A percentile compares a stretch with the other conserved stretches of the same genome.
Evolutionary conservation across 2,329 filamentous ascomycete species (phyloP).

Genomic region (Ustilaginoidea virens): DNA sequence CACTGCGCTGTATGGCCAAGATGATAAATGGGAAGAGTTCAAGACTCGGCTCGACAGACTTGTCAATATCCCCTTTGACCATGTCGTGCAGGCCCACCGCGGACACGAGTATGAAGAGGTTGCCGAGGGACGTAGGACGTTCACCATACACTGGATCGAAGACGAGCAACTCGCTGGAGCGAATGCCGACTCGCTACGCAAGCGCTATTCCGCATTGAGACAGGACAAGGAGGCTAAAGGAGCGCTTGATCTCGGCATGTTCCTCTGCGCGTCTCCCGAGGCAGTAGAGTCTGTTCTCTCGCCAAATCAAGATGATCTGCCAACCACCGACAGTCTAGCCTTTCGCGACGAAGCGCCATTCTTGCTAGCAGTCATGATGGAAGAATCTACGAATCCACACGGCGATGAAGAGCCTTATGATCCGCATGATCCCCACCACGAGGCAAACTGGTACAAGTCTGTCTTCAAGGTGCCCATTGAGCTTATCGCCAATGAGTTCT

Average conservation of each 20-base stretch:
- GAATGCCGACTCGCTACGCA: constrained; percentile 1
- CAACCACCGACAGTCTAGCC: constrained; percentile 2
- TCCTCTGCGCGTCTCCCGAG: constrained; percentile 8
- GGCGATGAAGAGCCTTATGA: constrained; percentile 5
- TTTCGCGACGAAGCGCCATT: constrained; percentile 7
- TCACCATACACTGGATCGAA: constrained; percentile 1
- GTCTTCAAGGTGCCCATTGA: constrained; percentile 10
- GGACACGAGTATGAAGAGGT: constrained; percentile 1
- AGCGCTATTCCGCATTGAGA: constrained; percentile 2
- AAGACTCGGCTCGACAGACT: not conserved
- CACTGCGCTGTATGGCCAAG: constrained; percentile 1
- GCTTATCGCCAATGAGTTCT: constrained; percentile 7
- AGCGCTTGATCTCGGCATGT: constrained; percentile 4
- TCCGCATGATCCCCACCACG: constrained; percentile 3
- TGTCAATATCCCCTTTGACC: constrained; percentile 1
- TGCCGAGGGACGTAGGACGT: not conserved
- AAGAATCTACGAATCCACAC: constrained; percentile 4
- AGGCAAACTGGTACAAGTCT: constrained; percentile 7
- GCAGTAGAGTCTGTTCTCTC: constrained; percentile 5
- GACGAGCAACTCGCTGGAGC: constrained; percentile 1
- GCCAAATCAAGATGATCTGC: constrained; percentile 2
- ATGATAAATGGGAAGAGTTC: constrained; percentile 1
- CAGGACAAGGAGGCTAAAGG: not conserved
- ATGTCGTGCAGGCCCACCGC: not conserved
- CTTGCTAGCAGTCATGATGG: constrained; percentile 6